Base-by-base conservation (phyloP, 306 rosid genomes). In the Dalbergia cochinchinensis region DNA sequence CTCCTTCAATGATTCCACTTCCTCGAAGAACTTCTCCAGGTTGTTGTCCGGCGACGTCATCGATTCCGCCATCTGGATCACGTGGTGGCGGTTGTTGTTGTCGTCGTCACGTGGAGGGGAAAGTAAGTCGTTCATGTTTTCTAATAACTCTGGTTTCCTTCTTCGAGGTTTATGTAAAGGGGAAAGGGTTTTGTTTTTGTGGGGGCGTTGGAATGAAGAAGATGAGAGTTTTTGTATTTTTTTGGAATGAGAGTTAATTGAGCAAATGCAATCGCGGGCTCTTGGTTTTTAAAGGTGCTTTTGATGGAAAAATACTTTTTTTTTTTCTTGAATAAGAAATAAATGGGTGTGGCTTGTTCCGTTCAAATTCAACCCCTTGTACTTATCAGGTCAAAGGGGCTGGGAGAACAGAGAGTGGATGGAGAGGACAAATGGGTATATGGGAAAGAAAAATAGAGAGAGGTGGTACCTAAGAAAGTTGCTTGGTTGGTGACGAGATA, bases 1-100 rank as follows among this genome's bases (percentile, higher is more conserved):
- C 14, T 90, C 92, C 65, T 92, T 94, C 35, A 94, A 81, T 0
- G 89, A 78, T 51, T 94, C 97, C 0, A 85, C 97, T 71, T 94
- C 97, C 8, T 73, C 74, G 69, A 92, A 91, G 86, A 94, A 94
- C 80, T 82, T 91, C 6, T 89, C 89, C 20, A 92, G 85, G 44
- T 82, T 90, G n/a, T 2, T 26, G 0, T 57, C 33, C 11, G 20
- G 22, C 11, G 44, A 51, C 57, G 68, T 13, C 48, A 55, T n/a
- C 44, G 68, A 13, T 5, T 58, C 66, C 3, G 86, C 48, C 96
- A 91, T 92, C 78, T 94, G 85, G 58, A 94, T 87, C 33, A 77
- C 92, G 45, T 89, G 92, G 42, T 35, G 63, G 42, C 22, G 63
- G 76, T 60, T 18, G 14, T 84, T 48, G 71, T 57, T 67, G 58